Percentiles rank a stretch among this genome's conserved stretches.
Conservation (phyloP, 495 filamentous ascomycete genomes). For the Aspergillus leporis region DNA sequence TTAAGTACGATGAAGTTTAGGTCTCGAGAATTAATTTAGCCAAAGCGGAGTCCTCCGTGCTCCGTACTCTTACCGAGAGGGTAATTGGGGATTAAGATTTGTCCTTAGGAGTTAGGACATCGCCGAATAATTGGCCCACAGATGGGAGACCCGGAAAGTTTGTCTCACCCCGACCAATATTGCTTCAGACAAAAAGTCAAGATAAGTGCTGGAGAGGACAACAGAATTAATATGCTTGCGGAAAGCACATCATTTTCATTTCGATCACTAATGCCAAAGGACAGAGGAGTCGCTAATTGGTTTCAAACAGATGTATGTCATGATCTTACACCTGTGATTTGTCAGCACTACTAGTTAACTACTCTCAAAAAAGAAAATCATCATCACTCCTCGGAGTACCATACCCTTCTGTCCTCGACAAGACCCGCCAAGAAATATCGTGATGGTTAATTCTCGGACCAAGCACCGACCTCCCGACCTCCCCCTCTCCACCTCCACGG, state of each 20-base stretch:
- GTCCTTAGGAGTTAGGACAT: conserved; percentile 1
- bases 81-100: conserved; percentile 4
- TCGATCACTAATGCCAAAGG: no score
- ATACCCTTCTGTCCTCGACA: not conserved
- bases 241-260: conserved; percentile 4
- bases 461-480: no score
- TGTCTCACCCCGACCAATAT: conserved; percentile 3
- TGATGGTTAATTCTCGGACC: conserved; percentile 5
- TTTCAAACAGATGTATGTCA: not conserved
- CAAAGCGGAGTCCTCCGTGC: conserved; percentile 10
- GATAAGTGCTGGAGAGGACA: not conserved
- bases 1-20: no score
- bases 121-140: conserved; percentile 14
- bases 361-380: not conserved
- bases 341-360: conserved; percentile 3
- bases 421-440: conserved; percentile 3
- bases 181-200: not conserved
- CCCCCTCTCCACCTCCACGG: not conserved
- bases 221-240: not conserved
- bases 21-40: not conserved
- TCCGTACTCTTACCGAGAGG: conserved; percentile 9
- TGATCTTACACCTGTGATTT: not conserved
- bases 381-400: not conserved
- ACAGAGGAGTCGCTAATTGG: no score
- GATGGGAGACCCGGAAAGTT: not conserved